Conservation (phyloP, 208 protist species). For the Novymonas esmeraldas region DNA sequence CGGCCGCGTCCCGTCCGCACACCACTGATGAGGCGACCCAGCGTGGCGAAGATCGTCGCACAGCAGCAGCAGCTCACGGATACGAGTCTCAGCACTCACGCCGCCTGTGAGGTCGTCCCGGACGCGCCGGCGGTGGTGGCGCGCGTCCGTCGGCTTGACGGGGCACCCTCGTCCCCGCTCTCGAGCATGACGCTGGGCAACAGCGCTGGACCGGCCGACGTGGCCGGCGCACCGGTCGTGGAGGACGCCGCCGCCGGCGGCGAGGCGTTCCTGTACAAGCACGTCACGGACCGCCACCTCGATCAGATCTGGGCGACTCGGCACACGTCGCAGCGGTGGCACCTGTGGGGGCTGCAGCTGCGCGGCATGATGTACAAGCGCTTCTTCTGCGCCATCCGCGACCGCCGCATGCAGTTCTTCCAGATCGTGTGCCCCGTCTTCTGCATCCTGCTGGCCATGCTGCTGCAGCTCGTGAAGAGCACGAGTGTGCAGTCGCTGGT, state of each 20-base stretch:
- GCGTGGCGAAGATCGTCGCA: too few relatives aligned
- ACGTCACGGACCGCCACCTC: conserved; percentile 20
- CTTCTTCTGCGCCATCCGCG: conserved; percentile 57
- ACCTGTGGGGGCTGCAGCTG: conserved; percentile 39
- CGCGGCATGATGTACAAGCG: conserved; percentile 60
- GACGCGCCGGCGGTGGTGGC: too few relatives aligned
- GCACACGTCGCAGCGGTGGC: background rate
- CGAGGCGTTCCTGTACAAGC: conserved; percentile 14
- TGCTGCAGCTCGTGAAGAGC: conserved; percentile 47
- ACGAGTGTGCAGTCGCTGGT: conserved; percentile 17
- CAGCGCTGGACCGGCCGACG: too few relatives aligned
- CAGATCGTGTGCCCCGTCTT: conserved; percentile 71
- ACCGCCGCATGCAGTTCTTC: conserved; percentile 64
- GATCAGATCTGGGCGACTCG: conserved; percentile 22
- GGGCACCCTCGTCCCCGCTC: too few relatives aligned
- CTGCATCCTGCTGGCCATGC: conserved; percentile 65
- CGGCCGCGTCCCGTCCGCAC: too few relatives aligned
- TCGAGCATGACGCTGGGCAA: too few relatives aligned
- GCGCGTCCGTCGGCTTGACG: too few relatives aligned
- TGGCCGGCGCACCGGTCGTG: background rate
- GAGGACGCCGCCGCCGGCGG: conserved; percentile 3
- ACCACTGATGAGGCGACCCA: too few relatives aligned
- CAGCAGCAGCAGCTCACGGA: too few relatives aligned
- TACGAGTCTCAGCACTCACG: too few relatives aligned
- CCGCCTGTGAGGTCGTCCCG: too few relatives aligned